Conservation (phyloP, 345 rosid genomes). For the Rhodamnia argentea region DNA sequence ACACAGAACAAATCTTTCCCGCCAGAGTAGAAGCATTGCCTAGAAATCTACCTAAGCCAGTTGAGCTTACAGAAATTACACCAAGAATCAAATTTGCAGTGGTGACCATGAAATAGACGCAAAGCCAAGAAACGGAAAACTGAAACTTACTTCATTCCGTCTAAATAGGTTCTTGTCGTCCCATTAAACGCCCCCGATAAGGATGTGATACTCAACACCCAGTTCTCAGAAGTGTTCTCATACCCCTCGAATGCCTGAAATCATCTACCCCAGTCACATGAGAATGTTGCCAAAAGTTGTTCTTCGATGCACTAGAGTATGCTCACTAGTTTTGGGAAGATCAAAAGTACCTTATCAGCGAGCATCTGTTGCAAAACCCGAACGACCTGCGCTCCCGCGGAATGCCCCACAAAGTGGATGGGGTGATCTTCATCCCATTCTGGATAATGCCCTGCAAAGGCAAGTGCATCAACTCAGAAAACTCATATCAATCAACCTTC, state of each 20-base stretch:
- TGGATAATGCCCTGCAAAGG: slow-evolving; percentile 58
- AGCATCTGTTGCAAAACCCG: slow-evolving; percentile 99
- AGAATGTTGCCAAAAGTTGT: background rate
- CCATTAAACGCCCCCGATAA: slow-evolving; percentile 97
- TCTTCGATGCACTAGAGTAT: background rate
- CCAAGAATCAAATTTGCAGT: background rate
- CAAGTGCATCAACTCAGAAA: background rate
- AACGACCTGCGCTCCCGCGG: slow-evolving; percentile 98
- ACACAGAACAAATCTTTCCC: background rate
- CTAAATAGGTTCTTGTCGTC: slow-evolving; percentile 80
- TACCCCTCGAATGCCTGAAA: slow-evolving; percentile 64
- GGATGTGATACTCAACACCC: slow-evolving; percentile 92
- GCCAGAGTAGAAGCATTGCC: background rate
- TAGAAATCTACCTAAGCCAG: background rate
- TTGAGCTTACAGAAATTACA: background rate
- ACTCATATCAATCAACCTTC: background rate
- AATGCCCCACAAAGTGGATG: slow-evolving; percentile 93
- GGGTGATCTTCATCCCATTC: slow-evolving; percentile 98
- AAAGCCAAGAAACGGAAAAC: background rate
- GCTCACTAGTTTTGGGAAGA: background rate
- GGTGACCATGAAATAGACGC: background rate
- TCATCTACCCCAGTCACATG: background rate
- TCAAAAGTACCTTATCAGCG: slow-evolving; percentile 59
- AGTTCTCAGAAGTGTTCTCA: slow-evolving; percentile 74
- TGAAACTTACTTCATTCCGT: slow-evolving; percentile 79